Evolutionary conservation across 192 early-diverging fungal genomes (phyloP).

Genomic region (Phycomyces blakesleeanus): DNA sequence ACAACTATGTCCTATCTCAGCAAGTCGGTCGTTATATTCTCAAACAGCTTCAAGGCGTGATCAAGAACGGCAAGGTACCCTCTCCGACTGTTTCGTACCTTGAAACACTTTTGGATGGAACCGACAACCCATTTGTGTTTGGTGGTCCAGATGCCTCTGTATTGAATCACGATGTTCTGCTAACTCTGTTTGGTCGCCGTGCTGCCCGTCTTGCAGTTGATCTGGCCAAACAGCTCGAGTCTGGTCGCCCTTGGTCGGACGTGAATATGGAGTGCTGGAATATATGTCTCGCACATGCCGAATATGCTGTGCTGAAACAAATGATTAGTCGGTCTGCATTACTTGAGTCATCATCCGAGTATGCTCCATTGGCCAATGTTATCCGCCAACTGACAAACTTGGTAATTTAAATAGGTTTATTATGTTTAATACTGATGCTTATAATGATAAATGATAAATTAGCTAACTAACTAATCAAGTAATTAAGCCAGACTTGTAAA

Average conservation of each 20-base stretch:
- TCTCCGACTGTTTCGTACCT: constrained; percentile 34
- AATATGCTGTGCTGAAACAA: constrained; percentile 64
- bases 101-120: constrained; percentile 22
- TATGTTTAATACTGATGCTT: constrained; percentile 27
- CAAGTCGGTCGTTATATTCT: constrained; percentile 71
- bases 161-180: constrained; percentile 52
- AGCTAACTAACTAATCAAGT: too few species aligned
- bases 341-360: constrained; percentile 10
- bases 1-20: constrained; percentile 65
- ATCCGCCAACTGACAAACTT: constrained; percentile 18
- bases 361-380: constrained; percentile 27
- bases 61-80: constrained; percentile 34
- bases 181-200: constrained; percentile 64
- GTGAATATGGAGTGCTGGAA: constrained; percentile 68
- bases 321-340: constrained; percentile 45
- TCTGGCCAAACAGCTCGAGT: constrained; percentile 49
- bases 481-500: too few species aligned
- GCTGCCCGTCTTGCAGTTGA: constrained; percentile 59
- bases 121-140: constrained; percentile 11
- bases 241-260: constrained; percentile 62
- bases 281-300: constrained; percentile 68
- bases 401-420: constrained; percentile 2
- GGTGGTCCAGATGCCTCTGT: constrained; percentile 32
- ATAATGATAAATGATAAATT: too few species aligned
- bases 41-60: constrained; percentile 51